These are phyloP conservation scores for Plasmodium falciparum DNA, from an alignment of 169 alveolate genomes.

Conservation along the genomic window DNA sequence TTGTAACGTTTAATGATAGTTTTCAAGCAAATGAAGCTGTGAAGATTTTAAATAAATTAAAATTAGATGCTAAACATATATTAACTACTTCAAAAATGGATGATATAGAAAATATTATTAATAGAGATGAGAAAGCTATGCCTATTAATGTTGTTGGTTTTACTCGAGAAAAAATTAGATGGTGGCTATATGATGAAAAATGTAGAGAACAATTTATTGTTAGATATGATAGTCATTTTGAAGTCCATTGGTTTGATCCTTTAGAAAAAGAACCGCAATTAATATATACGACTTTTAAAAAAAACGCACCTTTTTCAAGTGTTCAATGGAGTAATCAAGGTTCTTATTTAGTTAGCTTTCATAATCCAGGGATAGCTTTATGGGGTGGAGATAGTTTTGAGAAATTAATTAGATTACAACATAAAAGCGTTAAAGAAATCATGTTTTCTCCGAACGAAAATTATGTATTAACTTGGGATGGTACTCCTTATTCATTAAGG, in stretches of 20 bases:
- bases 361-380: constrained; percentile 92
- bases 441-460: constrained; percentile 92
- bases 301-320: constrained; percentile 91
- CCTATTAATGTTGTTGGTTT: constrained; percentile 84
- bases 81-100: constrained; percentile 71
- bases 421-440: constrained; percentile 90
- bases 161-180: constrained; percentile 90
- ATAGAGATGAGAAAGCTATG: constrained; percentile 61
- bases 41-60: constrained; percentile 52
- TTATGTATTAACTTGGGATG: constrained; percentile 93
- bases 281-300: constrained; percentile 89
- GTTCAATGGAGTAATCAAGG: constrained; percentile 95
- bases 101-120: constrained; percentile 68
- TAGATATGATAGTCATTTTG: constrained; percentile 90
- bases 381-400: constrained; percentile 92
- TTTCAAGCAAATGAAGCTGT: constrained; percentile 81
- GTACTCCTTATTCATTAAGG: constrained; percentile 87
- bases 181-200: constrained; percentile 89
- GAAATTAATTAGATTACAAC: constrained; percentile 89
- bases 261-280: constrained; percentile 89
- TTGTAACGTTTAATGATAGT: constrained; percentile 78
- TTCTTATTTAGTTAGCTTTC: constrained; percentile 91
- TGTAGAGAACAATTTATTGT: constrained; percentile 91
- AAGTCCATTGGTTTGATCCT: constrained; percentile 92
- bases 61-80: constrained; percentile 69